A percentile compares a stretch with the other conserved stretches of the same genome.
These are phyloP conservation scores for Auriscalpium orientale DNA, from an alignment of 768 basidiomycete genomes.

Conservation along the genomic window DNA sequence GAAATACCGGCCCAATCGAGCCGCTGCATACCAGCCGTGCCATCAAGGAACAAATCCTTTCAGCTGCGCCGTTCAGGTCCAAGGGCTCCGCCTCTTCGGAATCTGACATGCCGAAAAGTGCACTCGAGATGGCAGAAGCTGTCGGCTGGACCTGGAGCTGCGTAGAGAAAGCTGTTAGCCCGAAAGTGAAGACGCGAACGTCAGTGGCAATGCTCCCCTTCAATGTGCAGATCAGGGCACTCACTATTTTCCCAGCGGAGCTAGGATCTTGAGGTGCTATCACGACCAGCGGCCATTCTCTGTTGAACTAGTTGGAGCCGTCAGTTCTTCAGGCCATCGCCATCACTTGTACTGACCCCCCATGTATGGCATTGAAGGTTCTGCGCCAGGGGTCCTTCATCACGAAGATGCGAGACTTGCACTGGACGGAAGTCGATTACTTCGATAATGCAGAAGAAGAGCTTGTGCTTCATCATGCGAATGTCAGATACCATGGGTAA, in stretches of 20 bases:
- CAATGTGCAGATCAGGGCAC: neutral
- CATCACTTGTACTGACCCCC: no score
- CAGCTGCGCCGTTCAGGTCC: neutral
- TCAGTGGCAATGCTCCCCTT: no score
- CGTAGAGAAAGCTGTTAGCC: neutral
- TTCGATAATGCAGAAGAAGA: conserved; percentile 33
- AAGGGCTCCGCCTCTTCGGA: neutral
- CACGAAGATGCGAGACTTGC: conserved; percentile 41
- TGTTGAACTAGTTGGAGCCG: conserved; percentile 48
- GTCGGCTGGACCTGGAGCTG: neutral
- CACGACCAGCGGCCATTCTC: conserved; percentile 45
- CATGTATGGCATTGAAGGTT: conserved; percentile 26
- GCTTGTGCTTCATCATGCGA: conserved; percentile 36
- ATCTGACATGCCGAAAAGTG: neutral
- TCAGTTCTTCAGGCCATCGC: conserved; percentile 18
- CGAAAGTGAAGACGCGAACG: neutral
- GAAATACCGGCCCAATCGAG: no score
- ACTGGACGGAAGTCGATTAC: conserved; percentile 38
- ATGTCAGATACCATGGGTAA: conserved; percentile 53
- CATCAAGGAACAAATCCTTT: neutral
- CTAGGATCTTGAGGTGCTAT: conserved; percentile 42
- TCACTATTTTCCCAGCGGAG: conserved; percentile 20
- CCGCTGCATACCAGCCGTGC: no score
- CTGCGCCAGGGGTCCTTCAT: conserved; percentile 50
- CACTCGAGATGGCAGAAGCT: neutral